A percentile compares a stretch with the other conserved stretches of the same genome.
Conservation (phyloP, 768 basidiomycete species). For the Pleurotus pulmonarius region DNA sequence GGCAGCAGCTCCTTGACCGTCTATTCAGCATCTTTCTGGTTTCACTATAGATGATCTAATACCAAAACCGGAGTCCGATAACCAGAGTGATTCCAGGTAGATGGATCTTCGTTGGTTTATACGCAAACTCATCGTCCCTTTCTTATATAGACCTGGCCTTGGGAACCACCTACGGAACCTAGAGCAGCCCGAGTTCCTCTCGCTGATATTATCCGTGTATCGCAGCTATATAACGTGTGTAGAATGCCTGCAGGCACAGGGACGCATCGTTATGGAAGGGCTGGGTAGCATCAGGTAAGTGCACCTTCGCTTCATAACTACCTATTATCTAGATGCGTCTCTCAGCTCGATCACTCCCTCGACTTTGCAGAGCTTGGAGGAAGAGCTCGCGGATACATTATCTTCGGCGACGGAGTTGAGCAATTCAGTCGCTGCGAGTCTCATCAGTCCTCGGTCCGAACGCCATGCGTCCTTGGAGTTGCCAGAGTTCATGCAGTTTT, state of each 20-base stretch:
- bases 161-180: conserved; percentile 60
- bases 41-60: conserved; percentile 48
- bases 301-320: not conserved
- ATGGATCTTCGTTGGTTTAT: not conserved
- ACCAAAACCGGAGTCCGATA: not conserved
- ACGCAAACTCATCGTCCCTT: conserved; percentile 4
- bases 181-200: conserved; percentile 65
- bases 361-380: conserved; percentile 43
- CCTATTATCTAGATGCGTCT: conserved; percentile 2
- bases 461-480: conserved; percentile 73
- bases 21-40: conserved; percentile 31
- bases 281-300: conserved; percentile 42
- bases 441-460: conserved; percentile 74
- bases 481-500: conserved; percentile 73
- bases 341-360: conserved; percentile 30
- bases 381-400: conserved; percentile 74
- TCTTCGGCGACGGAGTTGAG: conserved; percentile 81
- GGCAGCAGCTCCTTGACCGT: too few relatives aligned
- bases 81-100: not conserved
- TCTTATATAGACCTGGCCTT: conserved; percentile 34
- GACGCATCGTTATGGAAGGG: conserved; percentile 51
- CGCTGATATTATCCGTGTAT: conserved; percentile 60
- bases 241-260: conserved; percentile 64
- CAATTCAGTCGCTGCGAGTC: conserved; percentile 76
- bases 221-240: conserved; percentile 58